These are phyloP conservation scores for Phytophthora chlamydospora DNA, from an alignment of 352 stramenopile species.

Conservation along the genomic window DNA sequence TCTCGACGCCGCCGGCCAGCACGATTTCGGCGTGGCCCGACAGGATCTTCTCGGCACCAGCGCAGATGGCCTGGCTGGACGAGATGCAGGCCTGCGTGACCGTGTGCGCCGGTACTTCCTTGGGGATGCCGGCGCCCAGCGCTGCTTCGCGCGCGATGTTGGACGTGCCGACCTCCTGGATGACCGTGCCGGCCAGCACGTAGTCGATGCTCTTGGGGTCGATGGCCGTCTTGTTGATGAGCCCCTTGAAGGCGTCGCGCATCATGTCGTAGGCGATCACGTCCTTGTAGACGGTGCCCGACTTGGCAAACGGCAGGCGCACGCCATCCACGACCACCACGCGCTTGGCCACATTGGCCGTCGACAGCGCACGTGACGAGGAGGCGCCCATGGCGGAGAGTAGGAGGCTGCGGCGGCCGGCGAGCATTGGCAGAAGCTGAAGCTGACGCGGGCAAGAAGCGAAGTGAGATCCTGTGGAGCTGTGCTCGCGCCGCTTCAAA, in stretches of 20 bases:
- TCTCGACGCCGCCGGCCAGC: constrained; percentile 96
- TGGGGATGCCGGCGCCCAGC: constrained; percentile 96
- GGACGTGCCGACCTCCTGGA: constrained; percentile 96
- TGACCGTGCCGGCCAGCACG: constrained; percentile 96
- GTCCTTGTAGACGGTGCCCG: constrained; percentile 97
- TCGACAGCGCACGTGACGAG: constrained; percentile 45
- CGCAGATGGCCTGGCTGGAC: constrained; percentile 94
- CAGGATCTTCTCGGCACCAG: constrained; percentile 96
- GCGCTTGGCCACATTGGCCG: constrained; percentile 42
- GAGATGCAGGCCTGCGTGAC: constrained; percentile 97
- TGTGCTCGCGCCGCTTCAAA: constrained; percentile 16
- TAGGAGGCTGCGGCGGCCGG: constrained; percentile 23
- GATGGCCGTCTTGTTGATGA: constrained; percentile 96
- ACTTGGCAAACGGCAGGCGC: constrained; percentile 95
- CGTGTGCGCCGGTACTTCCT: constrained; percentile 95
- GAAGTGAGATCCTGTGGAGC: constrained; percentile 33
- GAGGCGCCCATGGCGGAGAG: constrained; percentile 24
- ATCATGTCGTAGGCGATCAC: constrained; percentile 97
- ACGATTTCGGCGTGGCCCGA: constrained; percentile 95
- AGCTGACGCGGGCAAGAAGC: constrained; percentile 20
- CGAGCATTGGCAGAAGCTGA: constrained; percentile 33
- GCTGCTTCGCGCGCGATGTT: constrained; percentile 98
- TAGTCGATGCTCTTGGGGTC: constrained; percentile 97
- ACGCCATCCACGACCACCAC: constrained; percentile 95
- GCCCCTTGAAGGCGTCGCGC: constrained; percentile 94